Base-by-base conservation (phyloP, 768 basidiomycete species). In the Mycena leptocephala region DNA sequence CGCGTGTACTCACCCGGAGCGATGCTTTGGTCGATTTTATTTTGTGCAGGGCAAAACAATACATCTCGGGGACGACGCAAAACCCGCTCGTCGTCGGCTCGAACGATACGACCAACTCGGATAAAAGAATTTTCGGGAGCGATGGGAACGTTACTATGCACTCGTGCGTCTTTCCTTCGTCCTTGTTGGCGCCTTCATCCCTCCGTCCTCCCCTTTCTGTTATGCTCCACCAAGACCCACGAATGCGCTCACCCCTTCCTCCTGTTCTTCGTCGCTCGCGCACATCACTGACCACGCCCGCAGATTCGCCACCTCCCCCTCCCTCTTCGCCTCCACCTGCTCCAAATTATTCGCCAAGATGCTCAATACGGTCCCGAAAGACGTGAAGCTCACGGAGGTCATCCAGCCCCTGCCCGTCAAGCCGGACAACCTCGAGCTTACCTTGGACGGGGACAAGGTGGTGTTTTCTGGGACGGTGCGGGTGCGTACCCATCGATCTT, bases 1-100 rank as follows among this genome's bases (percentile, higher is more conserved):
- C n/a, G n/a, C n/a, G n/a, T n/a, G n/a, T n/a, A 30, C 13, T 6
- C 26, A 18, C 28, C 28, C 65, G n/a, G n/a, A n/a, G n/a, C n/a
- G n/a, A n/a, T n/a, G n/a, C n/a, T n/a, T n/a, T n/a, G n/a, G n/a
- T n/a, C n/a, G n/a, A n/a, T n/a, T n/a, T n/a, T n/a, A n/a, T n/a
- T n/a, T n/a, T n/a, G n/a, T n/a, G 16, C 28, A 74, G 73, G n/a
- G 65, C 67, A 33, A 74, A 65, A 11, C 51, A 74, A 68, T 74
- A 53, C 13, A 56, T 74, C 13, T 22, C 53, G 4, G 73, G 73
- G 2, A 59, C 72, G 1, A 55, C 64, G 1, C n/a, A n/a, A n/a
- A 59, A 74, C 41, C 64, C 65, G 0, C 55, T 74, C 3, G 53
- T 59, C 5, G 72, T 74, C 18, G 64, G 64, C 6, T 13, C 16